Conservation (phyloP, 805 yeast genomes). For the Candida xiaguanensis region DNA sequence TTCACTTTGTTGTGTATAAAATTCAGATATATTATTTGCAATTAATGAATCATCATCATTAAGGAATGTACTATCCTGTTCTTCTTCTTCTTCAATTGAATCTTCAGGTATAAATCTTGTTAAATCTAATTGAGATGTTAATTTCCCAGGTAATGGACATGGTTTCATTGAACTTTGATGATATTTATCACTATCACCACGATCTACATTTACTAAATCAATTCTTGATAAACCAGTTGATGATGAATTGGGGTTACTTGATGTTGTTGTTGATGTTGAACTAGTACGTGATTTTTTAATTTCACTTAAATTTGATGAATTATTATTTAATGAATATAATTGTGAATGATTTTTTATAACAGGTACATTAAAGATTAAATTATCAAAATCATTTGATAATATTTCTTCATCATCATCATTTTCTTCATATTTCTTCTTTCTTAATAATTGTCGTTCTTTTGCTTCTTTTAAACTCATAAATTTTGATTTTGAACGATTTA, state of each 20-base stretch:
- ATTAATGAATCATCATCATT: slow-evolving; percentile 31
- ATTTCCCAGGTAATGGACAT: slow-evolving; percentile 29
- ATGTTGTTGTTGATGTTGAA: background rate
- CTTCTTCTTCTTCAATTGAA: slow-evolving; percentile 18
- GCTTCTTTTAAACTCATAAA: slow-evolving; percentile 32
- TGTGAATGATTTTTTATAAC: slow-evolving; percentile 35
- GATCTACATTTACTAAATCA: slow-evolving; percentile 19
- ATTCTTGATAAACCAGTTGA: slow-evolving; percentile 18
- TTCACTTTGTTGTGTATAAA: slow-evolving; percentile 32
- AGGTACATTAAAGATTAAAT: slow-evolving; percentile 41
- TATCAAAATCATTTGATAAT: slow-evolving; percentile 31
- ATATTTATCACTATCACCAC: slow-evolving; percentile 16
- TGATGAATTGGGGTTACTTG: background rate
- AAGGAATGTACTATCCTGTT: slow-evolving; percentile 8
- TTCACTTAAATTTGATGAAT: background rate
- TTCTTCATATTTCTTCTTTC: slow-evolving; percentile 40
- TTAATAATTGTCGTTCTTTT: slow-evolving; percentile 33
- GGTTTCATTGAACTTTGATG: slow-evolving; percentile 15
- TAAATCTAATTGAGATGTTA: slow-evolving; percentile 12
- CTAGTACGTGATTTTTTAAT: background rate
- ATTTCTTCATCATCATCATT: slow-evolving; percentile 40
- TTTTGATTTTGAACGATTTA: slow-evolving; percentile 32
- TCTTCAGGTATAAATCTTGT: slow-evolving; percentile 11
- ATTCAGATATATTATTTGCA: slow-evolving; percentile 32
- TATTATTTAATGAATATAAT: slow-evolving; percentile 18